phyloP scores from a whole-genome alignment of 176 grass and related monocot genomes.

The Lolium rigidum region DNA sequence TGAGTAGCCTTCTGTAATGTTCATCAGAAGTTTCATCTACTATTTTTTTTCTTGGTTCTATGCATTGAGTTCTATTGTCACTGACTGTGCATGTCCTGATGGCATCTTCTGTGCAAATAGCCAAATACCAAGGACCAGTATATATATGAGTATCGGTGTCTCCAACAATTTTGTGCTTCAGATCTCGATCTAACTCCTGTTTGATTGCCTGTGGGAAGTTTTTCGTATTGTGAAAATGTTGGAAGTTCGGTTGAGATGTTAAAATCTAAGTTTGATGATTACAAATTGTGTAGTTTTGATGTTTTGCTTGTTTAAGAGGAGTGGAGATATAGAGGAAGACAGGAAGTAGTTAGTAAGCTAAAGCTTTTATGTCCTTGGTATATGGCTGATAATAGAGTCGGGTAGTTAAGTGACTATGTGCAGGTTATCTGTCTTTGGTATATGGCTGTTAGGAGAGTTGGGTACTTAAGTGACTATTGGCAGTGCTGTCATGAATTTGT shows the following conservation, averaged over 20 bases:
- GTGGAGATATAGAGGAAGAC: neutral
- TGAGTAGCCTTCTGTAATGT: neutral
- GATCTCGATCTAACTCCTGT: neutral
- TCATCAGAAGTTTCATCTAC: neutral
- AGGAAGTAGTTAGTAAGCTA: neutral
- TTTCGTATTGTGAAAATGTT: neutral
- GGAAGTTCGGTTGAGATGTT: neutral
- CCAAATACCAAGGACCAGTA: neutral
- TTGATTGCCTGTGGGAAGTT: neutral
- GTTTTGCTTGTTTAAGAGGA: conserved; percentile 25
- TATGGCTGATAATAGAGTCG: neutral
- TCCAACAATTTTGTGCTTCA: neutral
- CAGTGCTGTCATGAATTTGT: conserved; percentile 10
- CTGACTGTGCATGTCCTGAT: neutral
- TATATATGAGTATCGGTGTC: neutral
- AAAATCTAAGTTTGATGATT: neutral
- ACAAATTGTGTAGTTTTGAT: neutral
- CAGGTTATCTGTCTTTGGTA: neutral
- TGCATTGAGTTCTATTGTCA: neutral
- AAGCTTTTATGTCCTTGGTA: neutral
- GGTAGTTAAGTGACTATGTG: neutral
- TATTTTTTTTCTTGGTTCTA: neutral
- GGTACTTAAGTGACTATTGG: neutral
- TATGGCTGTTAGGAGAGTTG: neutral
- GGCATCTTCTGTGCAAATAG: neutral